Conservation (phyloP, 2,329 filamentous ascomycete genomes). For the Ambrosiella cleistominuta region DNA sequence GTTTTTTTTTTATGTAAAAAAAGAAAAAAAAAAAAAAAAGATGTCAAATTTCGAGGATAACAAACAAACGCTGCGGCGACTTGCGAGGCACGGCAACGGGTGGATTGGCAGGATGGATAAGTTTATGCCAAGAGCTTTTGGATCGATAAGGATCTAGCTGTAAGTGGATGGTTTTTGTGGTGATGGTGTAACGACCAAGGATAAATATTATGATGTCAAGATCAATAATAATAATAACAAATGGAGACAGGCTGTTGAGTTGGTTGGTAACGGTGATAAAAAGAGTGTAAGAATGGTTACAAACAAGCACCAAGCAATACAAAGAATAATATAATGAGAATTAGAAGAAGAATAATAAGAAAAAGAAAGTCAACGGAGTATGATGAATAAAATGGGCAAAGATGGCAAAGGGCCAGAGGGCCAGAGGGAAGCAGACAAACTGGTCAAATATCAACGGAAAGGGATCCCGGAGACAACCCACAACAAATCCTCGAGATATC, state of each 20-base stretch:
- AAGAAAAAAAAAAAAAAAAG: neutral
- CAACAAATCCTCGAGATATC: too few relatives aligned
- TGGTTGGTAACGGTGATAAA: neutral
- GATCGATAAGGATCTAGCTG: too few relatives aligned
- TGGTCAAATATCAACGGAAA: neutral
- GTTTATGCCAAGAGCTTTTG: too few relatives aligned
- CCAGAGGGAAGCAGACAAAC: neutral
- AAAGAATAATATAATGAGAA: neutral
- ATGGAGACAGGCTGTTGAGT: too few relatives aligned
- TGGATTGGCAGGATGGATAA: too few relatives aligned
- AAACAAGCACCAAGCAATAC: neutral
- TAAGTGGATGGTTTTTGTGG: too few relatives aligned
- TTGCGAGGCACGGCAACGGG: too few relatives aligned
- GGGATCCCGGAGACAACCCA: neutral
- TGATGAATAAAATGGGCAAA: neutral
- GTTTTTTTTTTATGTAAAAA: neutral
- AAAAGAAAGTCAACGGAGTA: neutral
- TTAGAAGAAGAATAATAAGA: neutral
- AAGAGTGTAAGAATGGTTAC: neutral
- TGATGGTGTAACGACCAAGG: too few relatives aligned
- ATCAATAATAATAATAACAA: too few relatives aligned
- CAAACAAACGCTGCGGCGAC: neutral
- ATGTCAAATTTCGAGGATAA: neutral
- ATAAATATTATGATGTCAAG: too few relatives aligned
- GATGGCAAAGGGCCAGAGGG: slow-evolving; percentile 1